Base-by-base conservation (phyloP, 257 asterid species). In the Nicotiana attenuata region DNA sequence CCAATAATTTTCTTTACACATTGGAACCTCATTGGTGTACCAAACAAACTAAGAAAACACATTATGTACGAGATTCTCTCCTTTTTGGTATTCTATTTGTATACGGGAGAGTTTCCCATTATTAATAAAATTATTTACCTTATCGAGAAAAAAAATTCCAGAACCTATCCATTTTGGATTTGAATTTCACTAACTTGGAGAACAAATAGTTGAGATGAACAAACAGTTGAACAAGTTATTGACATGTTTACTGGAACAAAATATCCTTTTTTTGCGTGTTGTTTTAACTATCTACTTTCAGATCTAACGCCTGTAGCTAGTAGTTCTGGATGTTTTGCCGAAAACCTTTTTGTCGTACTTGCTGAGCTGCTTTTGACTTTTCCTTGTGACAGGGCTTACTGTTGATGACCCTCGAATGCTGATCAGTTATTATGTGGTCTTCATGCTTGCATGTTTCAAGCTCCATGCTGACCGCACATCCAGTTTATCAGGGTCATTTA, bases 321-420 rank as follows among this genome's bases (percentile, higher is more conserved):
- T 75, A 26, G 50, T 50, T 50, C 8, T 50, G 45, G 20, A 75
- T 75, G 14, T 75, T 75, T 75, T 75, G 63, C 19, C 0, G 63
- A 35, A 52, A 75, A 15, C 15, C 9, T 24, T 47, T 8, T 50
- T 47, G 63, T 26, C 9, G 4, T 75, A 75, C 41, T 52, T 9
- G 28, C 64, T 16, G 80, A 75, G 45, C 26, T 75, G 64, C 52
- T 75, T 50, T 50, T 50, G 80, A 14, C 80, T 80, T 85, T 86
- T 77, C 60, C 22, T 64, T 84, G 56, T 86, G 84, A 86, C 91
- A 94, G 99, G 99, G 82, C 81, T 94, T 83, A 67, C 90, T 60
- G 97, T 96, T 85, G 99, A 96, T 83, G 99, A 96, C 86, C 98
- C 99, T 80, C 97, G 98, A 80, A 85, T 89, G 89, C 93, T 96